phyloP scores from a whole-genome alignment of 192 early-diverging fungal genomes.

The Linnemannia schmuckeri region DNA sequence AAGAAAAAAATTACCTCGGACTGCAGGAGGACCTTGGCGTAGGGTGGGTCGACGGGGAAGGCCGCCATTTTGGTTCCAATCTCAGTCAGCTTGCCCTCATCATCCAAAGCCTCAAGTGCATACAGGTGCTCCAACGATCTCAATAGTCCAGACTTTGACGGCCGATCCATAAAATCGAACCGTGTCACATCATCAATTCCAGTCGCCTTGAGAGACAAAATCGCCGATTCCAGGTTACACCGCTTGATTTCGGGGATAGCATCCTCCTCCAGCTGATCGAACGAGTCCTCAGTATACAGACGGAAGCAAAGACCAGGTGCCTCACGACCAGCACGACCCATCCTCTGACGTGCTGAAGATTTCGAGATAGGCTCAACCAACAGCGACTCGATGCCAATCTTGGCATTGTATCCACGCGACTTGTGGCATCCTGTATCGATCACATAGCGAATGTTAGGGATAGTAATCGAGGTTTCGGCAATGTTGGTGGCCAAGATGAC shows the following conservation, averaged over 20 bases:
- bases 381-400: slow-evolving; percentile 91
- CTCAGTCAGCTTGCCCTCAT: slow-evolving; percentile 80
- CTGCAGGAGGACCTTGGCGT: slow-evolving; percentile 89
- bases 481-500: slow-evolving; percentile 97
- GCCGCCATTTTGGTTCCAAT: slow-evolving; percentile 88
- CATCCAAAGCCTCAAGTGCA: slow-evolving; percentile 89
- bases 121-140: slow-evolving; percentile 91
- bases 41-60: slow-evolving; percentile 93
- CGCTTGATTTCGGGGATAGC: slow-evolving; percentile 95
- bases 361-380: slow-evolving; percentile 91
- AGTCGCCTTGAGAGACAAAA: slow-evolving; percentile 91
- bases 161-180: slow-evolving; percentile 97
- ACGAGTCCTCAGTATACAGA: slow-evolving; percentile 91
- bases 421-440: slow-evolving; percentile 96
- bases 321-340: slow-evolving; percentile 97
- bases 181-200: slow-evolving; percentile 89
- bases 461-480: slow-evolving; percentile 98
- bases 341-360: slow-evolving; percentile 90
- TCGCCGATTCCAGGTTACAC: slow-evolving; percentile 88
- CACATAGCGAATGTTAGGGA: slow-evolving; percentile 94
- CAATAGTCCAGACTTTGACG: slow-evolving; percentile 78
- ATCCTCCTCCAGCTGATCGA: slow-evolving; percentile 79
- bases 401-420: slow-evolving; percentile 88
- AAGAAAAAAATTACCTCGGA: slow-evolving; percentile 67
- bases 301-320: slow-evolving; percentile 92